Evolutionary conservation across 129 eudicot species (phyloP).

Genomic region (Pseudognaphalium luteoalbum): DNA sequence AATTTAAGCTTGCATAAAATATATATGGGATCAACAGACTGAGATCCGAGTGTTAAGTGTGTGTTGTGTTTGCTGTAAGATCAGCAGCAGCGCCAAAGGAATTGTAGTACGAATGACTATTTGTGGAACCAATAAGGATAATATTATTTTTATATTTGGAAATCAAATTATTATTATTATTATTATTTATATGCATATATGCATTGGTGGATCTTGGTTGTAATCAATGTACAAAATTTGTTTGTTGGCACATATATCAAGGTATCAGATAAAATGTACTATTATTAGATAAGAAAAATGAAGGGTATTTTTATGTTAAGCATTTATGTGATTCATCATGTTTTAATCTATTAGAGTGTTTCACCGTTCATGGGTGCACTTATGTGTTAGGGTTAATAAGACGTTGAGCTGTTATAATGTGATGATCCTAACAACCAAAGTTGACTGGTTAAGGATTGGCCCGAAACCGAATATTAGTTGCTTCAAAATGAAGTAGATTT

Average conservation of each 20-base stretch:
- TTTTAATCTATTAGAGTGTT: too few relatives aligned
- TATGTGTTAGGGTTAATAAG: too few relatives aligned
- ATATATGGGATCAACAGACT: constrained; percentile 13
- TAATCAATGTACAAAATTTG: background rate
- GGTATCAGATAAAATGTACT: background rate
- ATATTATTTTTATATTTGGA: too few relatives aligned
- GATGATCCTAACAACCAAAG: too few relatives aligned
- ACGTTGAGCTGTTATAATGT: too few relatives aligned
- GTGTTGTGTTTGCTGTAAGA: background rate
- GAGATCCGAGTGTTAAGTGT: constrained; percentile 13
- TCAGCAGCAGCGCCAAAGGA: constrained; percentile 5
- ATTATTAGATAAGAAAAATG: too few relatives aligned
- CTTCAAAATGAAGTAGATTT: background rate
- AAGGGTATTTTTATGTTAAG: too few relatives aligned
- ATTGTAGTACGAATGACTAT: constrained; percentile 20
- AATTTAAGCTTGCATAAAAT: constrained; percentile 3
- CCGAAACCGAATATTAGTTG: background rate
- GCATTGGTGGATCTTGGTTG: background rate
- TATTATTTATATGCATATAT: too few relatives aligned
- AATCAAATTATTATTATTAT: too few relatives aligned
- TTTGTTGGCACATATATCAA: background rate
- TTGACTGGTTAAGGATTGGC: background rate
- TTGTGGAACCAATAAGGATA: background rate
- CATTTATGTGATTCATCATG: too few relatives aligned
- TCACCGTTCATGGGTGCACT: too few relatives aligned